phyloP scores from a whole-genome alignment of 768 basidiomycete species.

The Asterophora lycoperdoides region DNA sequence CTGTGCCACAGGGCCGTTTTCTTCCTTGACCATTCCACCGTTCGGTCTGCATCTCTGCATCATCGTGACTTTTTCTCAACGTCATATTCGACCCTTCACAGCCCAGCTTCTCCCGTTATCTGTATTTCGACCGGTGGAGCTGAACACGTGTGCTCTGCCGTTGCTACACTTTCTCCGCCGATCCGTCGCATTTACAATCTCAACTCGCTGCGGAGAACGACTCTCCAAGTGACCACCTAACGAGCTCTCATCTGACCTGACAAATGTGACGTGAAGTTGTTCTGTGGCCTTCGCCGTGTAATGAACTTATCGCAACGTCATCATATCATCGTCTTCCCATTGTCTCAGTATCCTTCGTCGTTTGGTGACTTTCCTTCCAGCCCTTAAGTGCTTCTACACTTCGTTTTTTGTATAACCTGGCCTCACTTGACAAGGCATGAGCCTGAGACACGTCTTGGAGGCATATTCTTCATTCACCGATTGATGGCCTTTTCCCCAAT shows the following conservation, averaged over 20 bases:
- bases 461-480: not conserved
- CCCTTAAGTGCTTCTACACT: not conserved
- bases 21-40: not conserved
- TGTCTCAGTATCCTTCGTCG: not conserved
- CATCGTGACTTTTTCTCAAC: not conserved
- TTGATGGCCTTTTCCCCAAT: conserved; percentile 1
- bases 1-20: not conserved
- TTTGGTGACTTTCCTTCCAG: not conserved
- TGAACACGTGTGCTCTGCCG: not conserved
- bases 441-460: not conserved
- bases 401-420: not conserved
- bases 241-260: not conserved
- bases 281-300: conserved; percentile 1
- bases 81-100: not conserved
- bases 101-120: not conserved
- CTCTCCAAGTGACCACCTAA: not conserved
- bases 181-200: not conserved
- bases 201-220: too few relatives aligned
- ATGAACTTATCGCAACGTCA: not conserved
- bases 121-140: not conserved
- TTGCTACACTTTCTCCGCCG: not conserved
- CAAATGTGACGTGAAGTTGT: not conserved
- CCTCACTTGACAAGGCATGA: not conserved
- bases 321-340: not conserved
- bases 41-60: not conserved